Conservation (phyloP, 1,139 yeast genomes). For the Yamadazyma conglobata region DNA sequence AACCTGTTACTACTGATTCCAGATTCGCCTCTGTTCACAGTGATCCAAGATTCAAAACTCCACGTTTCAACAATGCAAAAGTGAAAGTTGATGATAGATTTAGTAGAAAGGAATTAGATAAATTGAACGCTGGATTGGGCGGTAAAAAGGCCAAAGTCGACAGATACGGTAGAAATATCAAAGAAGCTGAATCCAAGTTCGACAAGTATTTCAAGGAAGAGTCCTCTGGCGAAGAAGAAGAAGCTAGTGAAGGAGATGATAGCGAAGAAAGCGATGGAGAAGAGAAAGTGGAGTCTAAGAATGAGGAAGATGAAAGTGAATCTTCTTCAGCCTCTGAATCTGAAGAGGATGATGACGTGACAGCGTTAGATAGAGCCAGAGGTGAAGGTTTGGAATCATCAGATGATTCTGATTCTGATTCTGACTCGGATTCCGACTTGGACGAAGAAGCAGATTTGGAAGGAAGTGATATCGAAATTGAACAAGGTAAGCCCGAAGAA, state of each 20-base stretch:
- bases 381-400: constrained; percentile 49
- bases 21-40: constrained; percentile 77
- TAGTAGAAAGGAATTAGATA: constrained; percentile 64
- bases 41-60: constrained; percentile 85
- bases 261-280: constrained; percentile 15
- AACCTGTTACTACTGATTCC: constrained; percentile 55
- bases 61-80: constrained; percentile 66
- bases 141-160: constrained; percentile 64
- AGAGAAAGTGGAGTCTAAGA: constrained; percentile 7
- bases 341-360: constrained; percentile 13
- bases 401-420: constrained; percentile 25
- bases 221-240: constrained; percentile 29
- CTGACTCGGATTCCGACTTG: constrained; percentile 28
- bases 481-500: constrained; percentile 61
- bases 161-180: constrained; percentile 76
- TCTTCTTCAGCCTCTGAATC: constrained; percentile 21
- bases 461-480: constrained; percentile 55
- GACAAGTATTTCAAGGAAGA: constrained; percentile 57
- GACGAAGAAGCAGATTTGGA: constrained; percentile 35
- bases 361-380: constrained; percentile 56
- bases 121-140: constrained; percentile 48
- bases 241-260: constrained; percentile 15
- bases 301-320: constrained; percentile 11
- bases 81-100: constrained; percentile 87
- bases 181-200: constrained; percentile 43